A percentile compares a stretch with the other conserved stretches of the same genome.
phyloP scores from a whole-genome alignment of 129 eudicot species.

The Flaveria brownii region DNA sequence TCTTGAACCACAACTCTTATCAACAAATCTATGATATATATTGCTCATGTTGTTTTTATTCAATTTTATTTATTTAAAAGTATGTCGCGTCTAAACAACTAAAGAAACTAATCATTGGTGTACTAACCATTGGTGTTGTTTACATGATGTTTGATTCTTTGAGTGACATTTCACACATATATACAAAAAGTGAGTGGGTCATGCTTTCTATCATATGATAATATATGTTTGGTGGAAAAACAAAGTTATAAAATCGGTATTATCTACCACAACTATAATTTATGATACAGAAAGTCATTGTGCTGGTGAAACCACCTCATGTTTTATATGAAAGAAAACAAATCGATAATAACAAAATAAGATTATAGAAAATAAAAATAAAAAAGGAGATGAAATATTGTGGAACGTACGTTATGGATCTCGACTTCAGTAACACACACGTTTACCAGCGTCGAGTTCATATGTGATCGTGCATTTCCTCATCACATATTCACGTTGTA shows the following conservation, averaged over 20 bases:
- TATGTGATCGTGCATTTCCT: background rate
- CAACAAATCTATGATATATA: no score
- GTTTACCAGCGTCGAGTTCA: background rate
- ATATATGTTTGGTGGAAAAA: background rate
- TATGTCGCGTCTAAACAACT: background rate
- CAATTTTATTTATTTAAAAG: background rate
- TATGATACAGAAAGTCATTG: background rate
- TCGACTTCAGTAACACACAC: background rate
- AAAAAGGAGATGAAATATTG: background rate
- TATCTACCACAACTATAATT: background rate
- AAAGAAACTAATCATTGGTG: background rate
- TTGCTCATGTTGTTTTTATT: background rate
- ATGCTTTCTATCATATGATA: background rate
- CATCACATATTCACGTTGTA: background rate
- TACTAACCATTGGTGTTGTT: background rate
- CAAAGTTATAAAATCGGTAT: background rate
- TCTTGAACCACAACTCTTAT: no score
- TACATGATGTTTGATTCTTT: background rate
- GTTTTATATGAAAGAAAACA: background rate
- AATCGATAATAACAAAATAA: background rate
- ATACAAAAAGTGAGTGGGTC: background rate
- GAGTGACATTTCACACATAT: background rate
- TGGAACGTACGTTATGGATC: background rate
- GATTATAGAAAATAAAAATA: background rate
- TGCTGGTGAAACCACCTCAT: constrained; percentile 6